Percentiles rank a stretch among this genome's conserved stretches.
These are phyloP conservation scores for Pythium diclinum DNA, from an alignment of 352 stramenopile species.

Conservation along the genomic window DNA sequence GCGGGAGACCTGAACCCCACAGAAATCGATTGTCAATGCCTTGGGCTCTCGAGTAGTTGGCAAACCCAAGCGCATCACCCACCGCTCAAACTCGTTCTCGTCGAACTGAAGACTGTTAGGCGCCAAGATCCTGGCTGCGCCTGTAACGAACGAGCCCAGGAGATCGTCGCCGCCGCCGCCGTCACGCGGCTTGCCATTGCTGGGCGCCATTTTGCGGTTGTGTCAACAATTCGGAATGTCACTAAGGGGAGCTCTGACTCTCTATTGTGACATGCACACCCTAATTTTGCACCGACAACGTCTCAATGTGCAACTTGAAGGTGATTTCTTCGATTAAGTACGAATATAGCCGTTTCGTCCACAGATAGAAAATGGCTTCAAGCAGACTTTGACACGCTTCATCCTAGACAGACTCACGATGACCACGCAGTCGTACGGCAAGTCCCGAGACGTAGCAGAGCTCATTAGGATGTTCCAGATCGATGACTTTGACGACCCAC, in stretches of 20 bases:
- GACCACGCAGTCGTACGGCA: conserved; percentile 26
- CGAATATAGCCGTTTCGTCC: conserved; percentile 23
- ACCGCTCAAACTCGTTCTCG: conserved; percentile 73
- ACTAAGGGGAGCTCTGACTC: neutral
- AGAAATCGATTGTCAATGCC: neutral
- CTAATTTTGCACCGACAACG: neutral
- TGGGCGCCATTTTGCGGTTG: conserved; percentile 11
- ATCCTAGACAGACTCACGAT: neutral
- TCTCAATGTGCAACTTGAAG: conserved; percentile 5
- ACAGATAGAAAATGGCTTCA: conserved; percentile 5
- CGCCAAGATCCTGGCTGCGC: conserved; percentile 49
- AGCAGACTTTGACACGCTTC: neutral
- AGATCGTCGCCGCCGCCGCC: conserved; percentile 16
- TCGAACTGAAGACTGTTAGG: conserved; percentile 78
- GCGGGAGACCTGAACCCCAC: conserved; percentile 41
- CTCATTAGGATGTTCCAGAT: conserved; percentile 48
- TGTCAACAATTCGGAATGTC: conserved; percentile 5
- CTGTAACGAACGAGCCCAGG: conserved; percentile 38
- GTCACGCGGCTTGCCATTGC: neutral
- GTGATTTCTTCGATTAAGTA: conserved; percentile 16
- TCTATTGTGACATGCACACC: conserved; percentile 4
- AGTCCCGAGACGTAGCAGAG: conserved; percentile 43
- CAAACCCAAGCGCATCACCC: neutral
- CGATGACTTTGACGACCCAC: conserved; percentile 14
- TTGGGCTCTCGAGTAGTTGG: neutral